Percentiles rank a stretch among this genome's conserved stretches.
These are phyloP conservation scores for Phytophthora megakarya DNA, from an alignment of 352 stramenopile species.

Conservation along the genomic window DNA sequence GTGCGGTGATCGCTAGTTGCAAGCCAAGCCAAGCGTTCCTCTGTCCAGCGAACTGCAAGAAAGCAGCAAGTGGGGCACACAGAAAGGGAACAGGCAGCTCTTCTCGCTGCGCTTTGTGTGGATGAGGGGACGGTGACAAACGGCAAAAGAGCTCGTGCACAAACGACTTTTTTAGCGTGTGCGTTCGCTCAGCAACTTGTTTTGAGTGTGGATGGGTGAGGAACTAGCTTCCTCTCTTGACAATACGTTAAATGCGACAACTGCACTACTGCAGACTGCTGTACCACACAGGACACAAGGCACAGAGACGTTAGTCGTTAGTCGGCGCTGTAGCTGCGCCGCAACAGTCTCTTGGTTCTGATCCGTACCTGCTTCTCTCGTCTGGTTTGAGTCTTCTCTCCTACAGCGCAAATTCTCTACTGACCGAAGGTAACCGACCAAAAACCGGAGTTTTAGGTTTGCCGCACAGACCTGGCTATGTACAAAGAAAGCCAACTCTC, in stretches of 20 bases:
- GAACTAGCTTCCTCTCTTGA: conserved; percentile 29
- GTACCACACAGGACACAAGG: conserved; percentile 3
- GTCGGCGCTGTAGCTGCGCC: conserved; percentile 1
- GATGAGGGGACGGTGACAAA: conserved; percentile 25
- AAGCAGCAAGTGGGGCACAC: conserved; percentile 38
- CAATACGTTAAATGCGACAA: conserved; percentile 32
- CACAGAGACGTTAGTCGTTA: conserved; percentile 21
- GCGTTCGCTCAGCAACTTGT: conserved; percentile 43
- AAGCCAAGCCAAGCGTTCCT: conserved; percentile 27
- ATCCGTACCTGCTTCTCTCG: conserved; percentile 23
- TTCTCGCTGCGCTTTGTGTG: conserved; percentile 19
- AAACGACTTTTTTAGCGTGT: conserved; percentile 34
- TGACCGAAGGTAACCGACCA: conserved; percentile 28
- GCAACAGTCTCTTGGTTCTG: conserved; percentile 9
- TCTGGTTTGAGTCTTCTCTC: conserved; percentile 19
- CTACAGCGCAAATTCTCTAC: conserved; percentile 46
- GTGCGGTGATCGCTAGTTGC: conserved; percentile 4
- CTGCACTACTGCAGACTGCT: conserved; percentile 29
- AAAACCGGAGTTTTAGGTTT: conserved; percentile 20
- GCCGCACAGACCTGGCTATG: conserved; percentile 19
- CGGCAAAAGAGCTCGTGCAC: conserved; percentile 37
- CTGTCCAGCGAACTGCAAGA: conserved; percentile 29
- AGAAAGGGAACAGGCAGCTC: conserved; percentile 24
- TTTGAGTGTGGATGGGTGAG: conserved; percentile 30
- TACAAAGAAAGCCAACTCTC: conserved; percentile 16